Evolutionary conservation across 768 basidiomycete species (phyloP).

Genomic region (Leccinellum rugosiceps): DNA sequence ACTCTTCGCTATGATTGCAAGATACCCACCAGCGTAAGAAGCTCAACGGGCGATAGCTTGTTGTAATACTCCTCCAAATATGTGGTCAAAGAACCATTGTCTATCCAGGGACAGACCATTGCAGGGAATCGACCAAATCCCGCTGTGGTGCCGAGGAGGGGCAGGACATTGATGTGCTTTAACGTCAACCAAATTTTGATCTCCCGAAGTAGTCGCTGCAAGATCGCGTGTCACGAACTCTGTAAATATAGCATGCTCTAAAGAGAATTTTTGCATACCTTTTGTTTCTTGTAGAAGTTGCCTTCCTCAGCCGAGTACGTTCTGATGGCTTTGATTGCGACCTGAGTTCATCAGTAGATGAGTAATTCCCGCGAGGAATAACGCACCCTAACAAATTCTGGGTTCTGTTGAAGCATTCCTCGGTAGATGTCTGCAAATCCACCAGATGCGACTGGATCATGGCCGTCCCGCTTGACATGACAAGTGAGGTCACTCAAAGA

Average conservation of each 20-base stretch:
- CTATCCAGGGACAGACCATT: conserved; percentile 30
- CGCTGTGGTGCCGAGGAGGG: conserved; percentile 12
- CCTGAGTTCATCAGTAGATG: not conserved
- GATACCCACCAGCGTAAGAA: conserved; percentile 8
- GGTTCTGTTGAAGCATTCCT: conserved; percentile 8
- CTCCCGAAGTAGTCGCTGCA: conserved; percentile 28
- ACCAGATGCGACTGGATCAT: conserved; percentile 13
- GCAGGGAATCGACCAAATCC: conserved; percentile 29
- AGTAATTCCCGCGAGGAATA: no score
- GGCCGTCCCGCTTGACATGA: conserved; percentile 6
- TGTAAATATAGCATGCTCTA: not conserved
- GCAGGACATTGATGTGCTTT: conserved; percentile 23
- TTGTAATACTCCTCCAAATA: conserved; percentile 18
- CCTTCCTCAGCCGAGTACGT: conserved; percentile 11
- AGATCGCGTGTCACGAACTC: not conserved
- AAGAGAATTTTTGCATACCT: not conserved
- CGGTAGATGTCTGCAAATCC: conserved; percentile 18
- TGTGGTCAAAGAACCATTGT: conserved; percentile 19
- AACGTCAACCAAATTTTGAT: conserved; percentile 27
- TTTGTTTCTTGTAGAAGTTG: conserved; percentile 11
- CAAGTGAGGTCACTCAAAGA: conserved; percentile 7
- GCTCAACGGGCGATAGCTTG: conserved; percentile 1
- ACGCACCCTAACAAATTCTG: conserved; percentile 2
- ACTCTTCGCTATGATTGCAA: no score
- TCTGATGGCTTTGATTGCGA: conserved; percentile 18